Conservation (phyloP, 148 eudicot species). For the Silene conica region DNA sequence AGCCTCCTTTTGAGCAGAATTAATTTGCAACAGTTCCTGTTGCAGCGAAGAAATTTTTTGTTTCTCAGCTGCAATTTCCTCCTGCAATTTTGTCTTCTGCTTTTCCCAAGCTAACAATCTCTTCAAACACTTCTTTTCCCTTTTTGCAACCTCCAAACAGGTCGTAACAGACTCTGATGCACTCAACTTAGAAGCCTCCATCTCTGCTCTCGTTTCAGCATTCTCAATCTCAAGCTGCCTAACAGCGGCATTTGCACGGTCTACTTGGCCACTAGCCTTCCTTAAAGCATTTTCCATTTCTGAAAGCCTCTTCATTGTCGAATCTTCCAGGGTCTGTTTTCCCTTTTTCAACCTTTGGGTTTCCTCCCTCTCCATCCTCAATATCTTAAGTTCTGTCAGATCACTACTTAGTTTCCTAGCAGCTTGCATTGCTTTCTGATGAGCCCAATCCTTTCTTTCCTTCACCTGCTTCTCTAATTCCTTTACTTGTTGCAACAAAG, state of each 20-base stretch:
- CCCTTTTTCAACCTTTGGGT: slow-evolving; percentile 84
- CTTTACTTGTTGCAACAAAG: slow-evolving; percentile 71
- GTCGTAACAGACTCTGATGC: slow-evolving; percentile 84
- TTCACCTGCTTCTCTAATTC: slow-evolving; percentile 85
- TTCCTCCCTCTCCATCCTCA: slow-evolving; percentile 94
- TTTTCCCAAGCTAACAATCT: slow-evolving; percentile 94
- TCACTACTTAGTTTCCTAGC: slow-evolving; percentile 83
- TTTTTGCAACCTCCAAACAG: slow-evolving; percentile 79
- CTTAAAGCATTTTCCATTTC: slow-evolving; percentile 93
- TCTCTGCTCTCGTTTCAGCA: slow-evolving; percentile 96
- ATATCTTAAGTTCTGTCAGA: slow-evolving; percentile 70
- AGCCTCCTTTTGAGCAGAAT: slow-evolving; percentile 60
- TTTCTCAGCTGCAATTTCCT: slow-evolving; percentile 76
- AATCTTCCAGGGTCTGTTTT: slow-evolving; percentile 78
- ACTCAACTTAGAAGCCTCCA: slow-evolving; percentile 96
- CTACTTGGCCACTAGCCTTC: slow-evolving; percentile 90
- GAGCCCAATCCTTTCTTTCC: slow-evolving; percentile 98
- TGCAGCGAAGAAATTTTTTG: slow-evolving; percentile 57
- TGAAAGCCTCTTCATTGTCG: slow-evolving; percentile 77
- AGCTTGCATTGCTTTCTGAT: slow-evolving; percentile 97
- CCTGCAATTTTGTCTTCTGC: slow-evolving; percentile 80
- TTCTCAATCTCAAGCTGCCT: slow-evolving; percentile 86
- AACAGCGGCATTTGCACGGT: slow-evolving; percentile 86
- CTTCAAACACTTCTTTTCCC: slow-evolving; percentile 88
- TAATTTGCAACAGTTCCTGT: slow-evolving; percentile 54